phyloP scores from a whole-genome alignment of 129 eudicot species.

The Sambucus nigra region DNA sequence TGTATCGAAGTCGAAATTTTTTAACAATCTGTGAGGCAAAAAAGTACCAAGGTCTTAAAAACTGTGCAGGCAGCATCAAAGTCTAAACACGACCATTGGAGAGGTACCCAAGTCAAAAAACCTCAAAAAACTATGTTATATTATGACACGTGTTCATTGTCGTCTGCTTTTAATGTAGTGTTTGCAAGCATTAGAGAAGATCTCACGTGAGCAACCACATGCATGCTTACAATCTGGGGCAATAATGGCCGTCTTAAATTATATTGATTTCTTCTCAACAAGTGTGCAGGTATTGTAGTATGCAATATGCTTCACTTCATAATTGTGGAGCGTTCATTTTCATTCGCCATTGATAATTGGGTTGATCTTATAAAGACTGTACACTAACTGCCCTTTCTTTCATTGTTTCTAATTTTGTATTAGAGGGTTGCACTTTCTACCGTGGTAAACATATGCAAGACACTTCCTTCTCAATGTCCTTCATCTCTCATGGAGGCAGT shows the following conservation, averaged over 20 bases:
- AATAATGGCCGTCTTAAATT: slow-evolving; percentile 69
- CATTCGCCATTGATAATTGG: not conserved
- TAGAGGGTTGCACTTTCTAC: slow-evolving; percentile 87
- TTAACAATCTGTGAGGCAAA: no score
- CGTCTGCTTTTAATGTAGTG: slow-evolving; percentile 42
- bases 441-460: slow-evolving; percentile 74
- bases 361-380: not conserved
- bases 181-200: slow-evolving; percentile 91
- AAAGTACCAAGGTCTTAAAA: no score
- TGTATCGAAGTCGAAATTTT: no score
- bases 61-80: no score
- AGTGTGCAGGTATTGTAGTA: slow-evolving; percentile 58
- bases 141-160: not conserved
- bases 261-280: slow-evolving; percentile 87
- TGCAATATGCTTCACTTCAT: not conserved
- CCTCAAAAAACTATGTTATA: no score
- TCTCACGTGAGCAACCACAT: slow-evolving; percentile 80
- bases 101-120: no score
- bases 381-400: not conserved
- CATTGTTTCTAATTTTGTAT: not conserved
- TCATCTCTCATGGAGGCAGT: slow-evolving; percentile 83
- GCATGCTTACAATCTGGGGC: slow-evolving; percentile 82
- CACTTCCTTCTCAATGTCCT: slow-evolving; percentile 65
- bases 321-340: not conserved
- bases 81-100: no score